These are phyloP conservation scores for Kluyveromyces wickerhamii DNA, from an alignment of 805 yeast genomes.

Conservation along the genomic window DNA sequence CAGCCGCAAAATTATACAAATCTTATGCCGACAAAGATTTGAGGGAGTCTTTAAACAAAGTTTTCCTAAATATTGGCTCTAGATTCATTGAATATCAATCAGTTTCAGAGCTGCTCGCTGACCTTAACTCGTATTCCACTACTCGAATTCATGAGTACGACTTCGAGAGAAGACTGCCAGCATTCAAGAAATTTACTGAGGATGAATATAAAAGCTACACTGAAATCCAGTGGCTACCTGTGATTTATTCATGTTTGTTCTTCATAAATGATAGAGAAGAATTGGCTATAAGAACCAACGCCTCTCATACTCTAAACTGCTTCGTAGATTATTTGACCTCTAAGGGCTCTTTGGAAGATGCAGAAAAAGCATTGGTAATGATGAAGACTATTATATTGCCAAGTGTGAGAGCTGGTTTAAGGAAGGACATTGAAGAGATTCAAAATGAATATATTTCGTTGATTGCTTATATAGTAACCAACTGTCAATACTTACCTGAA, in stretches of 20 bases:
- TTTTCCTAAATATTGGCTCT: conserved; percentile 52
- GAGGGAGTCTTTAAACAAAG: conserved; percentile 50
- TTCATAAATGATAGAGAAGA: conserved; percentile 75
- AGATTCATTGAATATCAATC: conserved; percentile 37
- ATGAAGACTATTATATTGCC: conserved; percentile 57
- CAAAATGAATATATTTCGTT: conserved; percentile 66
- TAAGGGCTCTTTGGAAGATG: conserved; percentile 22
- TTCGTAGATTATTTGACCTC: conserved; percentile 52
- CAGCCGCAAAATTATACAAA: conserved; percentile 51
- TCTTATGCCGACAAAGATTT: conserved; percentile 51
- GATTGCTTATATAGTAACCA: conserved; percentile 52
- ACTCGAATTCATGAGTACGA: conserved; percentile 66
- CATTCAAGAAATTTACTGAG: conserved; percentile 61
- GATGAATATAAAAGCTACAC: conserved; percentile 36
- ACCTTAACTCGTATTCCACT: conserved; percentile 60
- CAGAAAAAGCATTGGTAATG: conserved; percentile 25
- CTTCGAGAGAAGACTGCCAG: conserved; percentile 63
- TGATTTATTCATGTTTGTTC: conserved; percentile 58
- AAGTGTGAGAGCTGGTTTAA: conserved; percentile 55
- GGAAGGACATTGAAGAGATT: conserved; percentile 50
- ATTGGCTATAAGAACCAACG: conserved; percentile 69
- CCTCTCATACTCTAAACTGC: conserved; percentile 53
- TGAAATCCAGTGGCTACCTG: conserved; percentile 68
- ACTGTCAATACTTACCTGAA: conserved; percentile 38
- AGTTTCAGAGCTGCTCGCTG: conserved; percentile 48